Evolutionary conservation across 2,329 filamentous ascomycete genomes (phyloP).

Genomic region (Exutisphaerella laricina): DNA sequence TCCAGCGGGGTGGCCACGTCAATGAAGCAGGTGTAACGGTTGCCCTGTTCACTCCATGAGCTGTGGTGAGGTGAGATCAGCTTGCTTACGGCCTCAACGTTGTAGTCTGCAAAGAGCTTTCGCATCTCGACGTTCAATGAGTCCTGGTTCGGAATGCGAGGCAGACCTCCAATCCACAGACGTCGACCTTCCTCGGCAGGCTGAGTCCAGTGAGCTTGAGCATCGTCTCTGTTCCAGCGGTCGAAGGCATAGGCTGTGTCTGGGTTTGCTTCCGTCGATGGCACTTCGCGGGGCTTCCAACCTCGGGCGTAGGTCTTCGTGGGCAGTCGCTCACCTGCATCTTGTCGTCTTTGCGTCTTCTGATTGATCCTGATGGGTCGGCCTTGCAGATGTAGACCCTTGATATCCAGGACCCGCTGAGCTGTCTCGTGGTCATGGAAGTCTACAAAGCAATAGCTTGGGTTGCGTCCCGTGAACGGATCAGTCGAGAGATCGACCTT

Average conservation of each 20-base stretch:
- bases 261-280: slow-evolving; percentile 4
- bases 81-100: slow-evolving; percentile 46
- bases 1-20: slow-evolving; percentile 26
- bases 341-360: slow-evolving; percentile 17
- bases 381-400: slow-evolving; percentile 51
- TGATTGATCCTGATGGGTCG: slow-evolving; percentile 57
- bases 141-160: slow-evolving; percentile 41
- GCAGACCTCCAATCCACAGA: slow-evolving; percentile 44
- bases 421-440: slow-evolving; percentile 55
- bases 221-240: slow-evolving; percentile 40
- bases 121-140: slow-evolving; percentile 40
- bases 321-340: neutral
- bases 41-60: slow-evolving; percentile 8
- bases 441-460: slow-evolving; percentile 71
- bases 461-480: slow-evolving; percentile 62
- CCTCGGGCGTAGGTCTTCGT: slow-evolving; percentile 4
- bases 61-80: slow-evolving; percentile 28
- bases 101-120: slow-evolving; percentile 42
- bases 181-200: slow-evolving; percentile 37
- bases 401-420: slow-evolving; percentile 52
- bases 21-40: slow-evolving; percentile 30
- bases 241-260: slow-evolving; percentile 29
- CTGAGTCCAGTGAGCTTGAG: slow-evolving; percentile 30
- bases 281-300: slow-evolving; percentile 1
- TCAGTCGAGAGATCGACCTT: slow-evolving; percentile 65